These are phyloP conservation scores for Spathaspora sp. DNA, from an alignment of 1,139 yeast genomes.

Conservation along the genomic window DNA sequence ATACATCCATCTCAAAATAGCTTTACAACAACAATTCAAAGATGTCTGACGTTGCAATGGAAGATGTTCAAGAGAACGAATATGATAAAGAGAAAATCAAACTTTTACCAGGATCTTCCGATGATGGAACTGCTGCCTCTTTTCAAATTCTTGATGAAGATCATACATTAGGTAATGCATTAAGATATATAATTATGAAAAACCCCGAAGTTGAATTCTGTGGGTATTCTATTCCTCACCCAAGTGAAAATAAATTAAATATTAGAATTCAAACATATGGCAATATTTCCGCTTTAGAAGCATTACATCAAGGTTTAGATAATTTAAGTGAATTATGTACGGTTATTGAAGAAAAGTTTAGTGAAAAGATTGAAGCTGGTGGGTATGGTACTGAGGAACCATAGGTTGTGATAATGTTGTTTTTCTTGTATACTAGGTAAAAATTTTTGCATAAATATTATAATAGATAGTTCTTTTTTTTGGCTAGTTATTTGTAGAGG, in stretches of 20 bases:
- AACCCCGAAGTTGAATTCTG: conserved; percentile 98
- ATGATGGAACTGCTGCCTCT: conserved; percentile 93
- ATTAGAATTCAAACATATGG: conserved; percentile 94
- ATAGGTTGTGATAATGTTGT: conserved; percentile 2
- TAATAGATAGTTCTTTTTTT: neutral
- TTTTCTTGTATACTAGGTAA: neutral
- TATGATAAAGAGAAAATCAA: conserved; percentile 52
- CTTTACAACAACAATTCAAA: neutral
- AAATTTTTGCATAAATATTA: neutral
- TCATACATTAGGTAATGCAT: conserved; percentile 92
- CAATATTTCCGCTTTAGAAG: conserved; percentile 84
- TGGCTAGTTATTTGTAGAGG: neutral
- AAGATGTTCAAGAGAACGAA: conserved; percentile 31
- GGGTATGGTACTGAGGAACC: conserved; percentile 43
- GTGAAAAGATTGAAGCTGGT: conserved; percentile 57
- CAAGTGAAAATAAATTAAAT: conserved; percentile 88
- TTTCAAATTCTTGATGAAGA: conserved; percentile 92
- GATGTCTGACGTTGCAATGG: conserved; percentile 7
- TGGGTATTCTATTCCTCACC: conserved; percentile 99
- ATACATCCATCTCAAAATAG: neutral
- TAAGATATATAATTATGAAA: conserved; percentile 92
- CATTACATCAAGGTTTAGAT: conserved; percentile 86
- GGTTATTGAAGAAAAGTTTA: conserved; percentile 76
- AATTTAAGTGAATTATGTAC: conserved; percentile 83
- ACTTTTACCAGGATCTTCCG: conserved; percentile 85